Evolutionary conservation across 192 early-diverging fungal genomes (phyloP).

Genomic region (Gaertneriomyces semiglobifer): DNA sequence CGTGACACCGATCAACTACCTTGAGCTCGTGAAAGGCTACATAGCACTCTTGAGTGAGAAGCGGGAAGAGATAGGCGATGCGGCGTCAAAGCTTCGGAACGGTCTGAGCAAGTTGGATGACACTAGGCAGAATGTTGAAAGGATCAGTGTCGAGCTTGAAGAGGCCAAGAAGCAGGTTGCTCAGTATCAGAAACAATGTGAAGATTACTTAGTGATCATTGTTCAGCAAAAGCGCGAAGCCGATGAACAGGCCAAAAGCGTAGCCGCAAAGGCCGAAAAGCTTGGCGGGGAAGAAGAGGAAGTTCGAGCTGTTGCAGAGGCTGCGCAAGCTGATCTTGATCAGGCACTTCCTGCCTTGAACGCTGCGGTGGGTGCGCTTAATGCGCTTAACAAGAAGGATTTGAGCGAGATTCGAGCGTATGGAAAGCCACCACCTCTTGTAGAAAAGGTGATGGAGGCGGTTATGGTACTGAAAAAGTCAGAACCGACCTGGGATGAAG

Average conservation of each 20-base stretch:
- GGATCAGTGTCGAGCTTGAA: constrained; percentile 59
- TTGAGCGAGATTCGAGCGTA: constrained; percentile 58
- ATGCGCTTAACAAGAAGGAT: constrained; percentile 61
- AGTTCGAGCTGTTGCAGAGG: constrained; percentile 55
- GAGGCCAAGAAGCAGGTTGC: constrained; percentile 61
- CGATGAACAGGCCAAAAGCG: constrained; percentile 60
- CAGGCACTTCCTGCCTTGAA: constrained; percentile 57
- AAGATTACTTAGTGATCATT: constrained; percentile 63
- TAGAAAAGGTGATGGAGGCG: constrained; percentile 62
- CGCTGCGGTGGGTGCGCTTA: constrained; percentile 55
- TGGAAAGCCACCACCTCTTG: constrained; percentile 59
- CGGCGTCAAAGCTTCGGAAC: constrained; percentile 51
- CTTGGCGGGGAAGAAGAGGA: constrained; percentile 59
- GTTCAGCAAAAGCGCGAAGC: constrained; percentile 65
- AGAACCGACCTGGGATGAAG: constrained; percentile 63
- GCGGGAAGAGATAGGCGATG: constrained; percentile 53
- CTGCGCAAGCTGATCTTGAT: constrained; percentile 59
- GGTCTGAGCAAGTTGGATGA: constrained; percentile 62
- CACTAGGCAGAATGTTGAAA: constrained; percentile 53
- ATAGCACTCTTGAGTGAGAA: constrained; percentile 52
- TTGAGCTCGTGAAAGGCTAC: constrained; percentile 57
- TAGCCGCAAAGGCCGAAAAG: constrained; percentile 57
- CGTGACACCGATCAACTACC: constrained; percentile 60
- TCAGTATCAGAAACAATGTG: constrained; percentile 61
- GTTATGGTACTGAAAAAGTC: constrained; percentile 60